These are phyloP conservation scores for Vitis amurensis DNA, from an alignment of 164 flowering plant species.

Conservation along the genomic window DNA sequence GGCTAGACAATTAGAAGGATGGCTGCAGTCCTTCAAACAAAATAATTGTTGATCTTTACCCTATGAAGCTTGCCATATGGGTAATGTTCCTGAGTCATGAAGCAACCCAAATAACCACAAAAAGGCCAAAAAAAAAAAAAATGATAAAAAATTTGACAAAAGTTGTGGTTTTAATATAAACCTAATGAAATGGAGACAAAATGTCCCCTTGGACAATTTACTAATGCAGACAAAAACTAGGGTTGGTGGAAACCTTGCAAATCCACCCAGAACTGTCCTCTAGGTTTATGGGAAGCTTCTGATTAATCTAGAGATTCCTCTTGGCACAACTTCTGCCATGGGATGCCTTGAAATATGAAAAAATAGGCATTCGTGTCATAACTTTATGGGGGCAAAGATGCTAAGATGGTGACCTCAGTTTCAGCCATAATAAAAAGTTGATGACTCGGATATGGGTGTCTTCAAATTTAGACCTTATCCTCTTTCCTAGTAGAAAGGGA, in stretches of 20 bases:
- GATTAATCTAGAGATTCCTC: not conserved
- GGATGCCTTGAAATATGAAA: slow-evolving; percentile 13
- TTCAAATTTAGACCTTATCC: slow-evolving; percentile 50
- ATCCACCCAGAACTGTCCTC: not conserved
- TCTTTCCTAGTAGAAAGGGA: slow-evolving; percentile 32
- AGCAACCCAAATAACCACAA: no score
- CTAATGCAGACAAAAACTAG: not conserved
- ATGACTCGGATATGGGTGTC: slow-evolving; percentile 61
- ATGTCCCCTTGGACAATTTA: not conserved
- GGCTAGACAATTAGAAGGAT: no score
- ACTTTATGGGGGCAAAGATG: slow-evolving; percentile 30
- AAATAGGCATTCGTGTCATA: slow-evolving; percentile 15
- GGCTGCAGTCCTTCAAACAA: not conserved
- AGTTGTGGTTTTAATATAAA: no score
- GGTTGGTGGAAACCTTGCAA: not conserved
- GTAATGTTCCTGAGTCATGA: no score
- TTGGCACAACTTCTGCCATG: not conserved
- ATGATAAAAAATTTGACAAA: no score
- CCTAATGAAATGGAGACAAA: no score
- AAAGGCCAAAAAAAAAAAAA: no score
- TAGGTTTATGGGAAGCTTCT: not conserved
- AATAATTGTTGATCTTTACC: not conserved
- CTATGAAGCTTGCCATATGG: no score
- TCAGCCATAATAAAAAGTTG: slow-evolving; percentile 8
- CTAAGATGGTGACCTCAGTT: slow-evolving; percentile 22